phyloP scores from a whole-genome alignment of 257 asterid species.

The Handroanthus guayacan region DNA sequence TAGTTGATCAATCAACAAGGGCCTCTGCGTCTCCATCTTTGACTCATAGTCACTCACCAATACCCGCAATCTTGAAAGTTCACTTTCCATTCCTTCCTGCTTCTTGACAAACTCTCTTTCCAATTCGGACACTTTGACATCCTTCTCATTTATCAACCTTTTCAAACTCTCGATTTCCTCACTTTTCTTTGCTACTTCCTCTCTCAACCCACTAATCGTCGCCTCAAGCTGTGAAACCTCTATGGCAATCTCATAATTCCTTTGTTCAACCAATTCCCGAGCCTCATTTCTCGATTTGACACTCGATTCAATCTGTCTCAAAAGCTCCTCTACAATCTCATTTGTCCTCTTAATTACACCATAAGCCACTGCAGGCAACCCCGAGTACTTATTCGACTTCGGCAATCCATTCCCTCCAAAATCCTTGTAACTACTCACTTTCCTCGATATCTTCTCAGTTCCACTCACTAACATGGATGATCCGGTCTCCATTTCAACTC shows the following conservation, averaged over 20 bases:
- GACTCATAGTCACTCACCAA: slow-evolving; percentile 64
- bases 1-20: slow-evolving; percentile 77
- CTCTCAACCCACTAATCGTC: slow-evolving; percentile 75
- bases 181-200: slow-evolving; percentile 63
- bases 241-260: slow-evolving; percentile 97
- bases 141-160: slow-evolving; percentile 56
- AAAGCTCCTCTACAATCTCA: slow-evolving; percentile 91
- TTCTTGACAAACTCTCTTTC: slow-evolving; percentile 64
- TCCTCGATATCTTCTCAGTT: slow-evolving; percentile 88
- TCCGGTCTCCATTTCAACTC: slow-evolving; percentile 83
- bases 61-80: slow-evolving; percentile 58
- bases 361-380: slow-evolving; percentile 91
- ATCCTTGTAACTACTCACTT: slow-evolving; percentile 77
- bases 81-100: slow-evolving; percentile 57
- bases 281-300: slow-evolving; percentile 80
- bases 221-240: slow-evolving; percentile 96
- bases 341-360: slow-evolving; percentile 92
- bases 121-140: slow-evolving; percentile 51
- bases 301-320: slow-evolving; percentile 71
- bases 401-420: slow-evolving; percentile 81
- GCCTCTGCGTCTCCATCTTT: slow-evolving; percentile 65
- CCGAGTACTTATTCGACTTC: slow-evolving; percentile 82
- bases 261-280: slow-evolving; percentile 78
- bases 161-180: slow-evolving; percentile 62
- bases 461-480: slow-evolving; percentile 91